phyloP scores from a whole-genome alignment of 331 rosid genomes.

The Dryas integrifolia region DNA sequence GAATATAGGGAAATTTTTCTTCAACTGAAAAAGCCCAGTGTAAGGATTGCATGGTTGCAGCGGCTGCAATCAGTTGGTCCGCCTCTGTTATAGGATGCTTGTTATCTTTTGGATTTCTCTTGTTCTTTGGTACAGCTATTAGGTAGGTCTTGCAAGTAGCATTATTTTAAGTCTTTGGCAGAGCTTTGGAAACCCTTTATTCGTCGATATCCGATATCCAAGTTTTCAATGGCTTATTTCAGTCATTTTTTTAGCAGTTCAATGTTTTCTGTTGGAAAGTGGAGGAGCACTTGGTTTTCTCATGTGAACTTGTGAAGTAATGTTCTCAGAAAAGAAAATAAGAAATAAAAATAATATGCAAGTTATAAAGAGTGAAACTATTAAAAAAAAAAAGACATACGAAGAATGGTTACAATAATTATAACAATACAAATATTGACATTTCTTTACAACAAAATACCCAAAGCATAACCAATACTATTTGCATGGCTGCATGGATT shows the following conservation, averaged over 20 bases:
- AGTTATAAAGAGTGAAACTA: background rate
- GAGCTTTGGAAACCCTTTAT: too few relatives aligned
- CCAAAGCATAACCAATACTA: background rate
- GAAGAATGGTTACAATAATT: background rate
- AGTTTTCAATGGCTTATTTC: too few relatives aligned
- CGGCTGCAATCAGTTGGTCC: slow-evolving; percentile 51
- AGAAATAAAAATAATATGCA: background rate
- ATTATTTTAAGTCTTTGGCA: background rate
- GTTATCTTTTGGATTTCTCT: background rate
- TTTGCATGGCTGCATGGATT: slow-evolving; percentile 3
- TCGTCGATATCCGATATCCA: too few relatives aligned
- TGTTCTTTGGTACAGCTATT: background rate
- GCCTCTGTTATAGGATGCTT: slow-evolving; percentile 27
- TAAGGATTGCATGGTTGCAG: slow-evolving; percentile 67
- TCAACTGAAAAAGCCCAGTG: slow-evolving; percentile 51
- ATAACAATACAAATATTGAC: background rate
- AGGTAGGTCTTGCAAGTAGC: background rate
- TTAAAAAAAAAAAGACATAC: background rate
- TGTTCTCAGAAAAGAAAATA: background rate
- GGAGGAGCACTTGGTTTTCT: too few relatives aligned
- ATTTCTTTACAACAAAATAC: background rate
- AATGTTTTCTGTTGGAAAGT: too few relatives aligned
- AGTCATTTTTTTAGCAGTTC: too few relatives aligned
- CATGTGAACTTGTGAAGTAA: background rate
- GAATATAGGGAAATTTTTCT: slow-evolving; percentile 75